Base-by-base conservation (phyloP, 2,329 filamentous ascomycete species). In the Chalaropsis thielavioides region DNA sequence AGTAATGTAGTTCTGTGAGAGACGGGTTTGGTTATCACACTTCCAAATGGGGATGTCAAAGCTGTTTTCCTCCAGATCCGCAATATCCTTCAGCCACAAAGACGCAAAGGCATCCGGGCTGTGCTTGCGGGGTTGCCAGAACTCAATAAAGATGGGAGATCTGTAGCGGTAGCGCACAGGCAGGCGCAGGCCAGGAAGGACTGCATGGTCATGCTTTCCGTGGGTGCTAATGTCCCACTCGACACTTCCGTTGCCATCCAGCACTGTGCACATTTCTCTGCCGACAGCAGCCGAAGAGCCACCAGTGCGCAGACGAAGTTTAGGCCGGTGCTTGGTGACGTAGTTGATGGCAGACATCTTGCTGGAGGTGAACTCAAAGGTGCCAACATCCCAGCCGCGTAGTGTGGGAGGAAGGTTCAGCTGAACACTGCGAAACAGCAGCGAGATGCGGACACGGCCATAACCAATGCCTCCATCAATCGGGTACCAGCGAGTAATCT, bases 351-450 rank as follows among this genome's bases (percentile, higher is more conserved):
- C 84, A 0, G 81, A 80, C 59, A 97, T 85, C 17, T 79, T 81
- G 61, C 90, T 81, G 0, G 87, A 90, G 0, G 82, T 76, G 72
- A 97, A 95, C 71, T 96, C 88, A 71, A 97, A 96, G 0, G 92
- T 96, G 43, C 94, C 94, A 54, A 97, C 89, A 67, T 96, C 90
- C 89, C 92, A 97, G 10, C 92, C 91, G 3, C 96, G 81, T 74
- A 96, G 88, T 49, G 85, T 78, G 0, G 88, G 88, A n/a, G 92
- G 92, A 0, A 97, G 79, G 58, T 85, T 85, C 63, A 92, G 87
- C 73, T 96, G 92, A 54, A 96, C 83, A 35, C 89, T 92, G 35
- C 92, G 86, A 82, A 96, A 96, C 2, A 97, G 81, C 2, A 97
- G 75, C 0, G 90, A 95, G 69, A 99, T 88, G 49, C 92, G 87